Evolutionary conservation across 2,329 filamentous ascomycete genomes (phyloP).

Genomic region (Hortaea werneckii): DNA sequence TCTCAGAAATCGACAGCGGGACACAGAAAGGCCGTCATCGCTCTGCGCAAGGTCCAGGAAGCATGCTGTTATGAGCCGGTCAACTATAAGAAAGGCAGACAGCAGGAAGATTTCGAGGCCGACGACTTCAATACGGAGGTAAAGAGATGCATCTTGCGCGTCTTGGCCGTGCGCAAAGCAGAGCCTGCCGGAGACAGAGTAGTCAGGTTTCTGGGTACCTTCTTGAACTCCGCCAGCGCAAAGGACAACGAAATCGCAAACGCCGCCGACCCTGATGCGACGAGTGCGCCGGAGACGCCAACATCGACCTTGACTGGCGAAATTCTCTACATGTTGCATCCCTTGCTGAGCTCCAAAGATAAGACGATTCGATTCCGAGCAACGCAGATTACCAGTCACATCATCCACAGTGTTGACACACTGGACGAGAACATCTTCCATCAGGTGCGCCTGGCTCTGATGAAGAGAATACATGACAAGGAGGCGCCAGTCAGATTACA

Average conservation of each 20-base stretch:
- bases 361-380: conserved; percentile 84
- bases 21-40: conserved; percentile 81
- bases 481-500: conserved; percentile 87
- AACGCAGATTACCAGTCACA: conserved; percentile 80
- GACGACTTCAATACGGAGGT: conserved; percentile 82
- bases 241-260: conserved; percentile 38
- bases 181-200: conserved; percentile 79
- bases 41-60: conserved; percentile 82
- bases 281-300: conserved; percentile 63
- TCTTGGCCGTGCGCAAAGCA: conserved; percentile 83
- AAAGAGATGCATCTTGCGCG: conserved; percentile 66
- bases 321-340: conserved; percentile 63
- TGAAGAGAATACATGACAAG: conserved; percentile 86
- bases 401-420: conserved; percentile 84
- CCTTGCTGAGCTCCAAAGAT: conserved; percentile 76
- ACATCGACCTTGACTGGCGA: conserved; percentile 67
- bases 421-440: conserved; percentile 90
- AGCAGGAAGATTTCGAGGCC: conserved; percentile 63
- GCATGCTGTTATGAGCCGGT: conserved; percentile 54
- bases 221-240: conserved; percentile 59
- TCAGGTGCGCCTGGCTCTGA: conserved; percentile 63
- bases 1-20: conserved; percentile 80
- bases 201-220: conserved; percentile 75
- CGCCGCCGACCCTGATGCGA: conserved; percentile 53
- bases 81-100: conserved; percentile 41